Percentiles rank a stretch among this genome's conserved stretches.
Evolutionary conservation across 768 basidiomycete genomes (phyloP).

Genomic region (Lyophyllum atratum): DNA sequence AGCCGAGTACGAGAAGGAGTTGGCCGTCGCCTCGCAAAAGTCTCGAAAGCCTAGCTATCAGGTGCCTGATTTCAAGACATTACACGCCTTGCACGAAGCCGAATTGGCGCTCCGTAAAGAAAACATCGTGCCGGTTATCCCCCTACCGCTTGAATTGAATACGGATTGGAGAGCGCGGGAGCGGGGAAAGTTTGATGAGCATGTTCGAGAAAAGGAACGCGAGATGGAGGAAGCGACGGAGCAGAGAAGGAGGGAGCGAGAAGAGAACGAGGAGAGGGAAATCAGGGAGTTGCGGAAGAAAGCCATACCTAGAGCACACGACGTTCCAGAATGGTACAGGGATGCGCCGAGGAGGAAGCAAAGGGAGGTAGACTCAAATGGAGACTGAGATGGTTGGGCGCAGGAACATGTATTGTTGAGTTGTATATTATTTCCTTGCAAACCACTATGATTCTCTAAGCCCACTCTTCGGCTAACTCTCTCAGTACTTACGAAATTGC

Average conservation of each 20-base stretch:
- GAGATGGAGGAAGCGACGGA: slow-evolving; percentile 51
- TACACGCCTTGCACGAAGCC: slow-evolving; percentile 53
- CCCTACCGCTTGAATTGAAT: slow-evolving; percentile 45
- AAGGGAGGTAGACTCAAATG: slow-evolving; percentile 8
- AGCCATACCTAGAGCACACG: slow-evolving; percentile 68
- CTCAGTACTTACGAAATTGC: slow-evolving; percentile 1
- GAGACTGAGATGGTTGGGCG: slow-evolving; percentile 7
- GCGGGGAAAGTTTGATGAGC: slow-evolving; percentile 64
- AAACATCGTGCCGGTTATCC: slow-evolving; percentile 49
- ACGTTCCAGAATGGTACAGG: slow-evolving; percentile 78
- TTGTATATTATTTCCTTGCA: neutral
- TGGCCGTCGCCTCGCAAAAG: slow-evolving; percentile 17
- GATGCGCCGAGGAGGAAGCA: slow-evolving; percentile 60
- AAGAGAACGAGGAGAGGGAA: slow-evolving; percentile 60
- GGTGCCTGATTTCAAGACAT: slow-evolving; percentile 52
- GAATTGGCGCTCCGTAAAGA: slow-evolving; percentile 44
- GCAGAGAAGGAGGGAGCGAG: slow-evolving; percentile 45
- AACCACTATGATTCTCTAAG: neutral
- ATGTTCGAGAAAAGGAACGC: slow-evolving; percentile 55
- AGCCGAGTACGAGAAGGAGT: slow-evolving; percentile 34
- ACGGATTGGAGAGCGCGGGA: slow-evolving; percentile 63
- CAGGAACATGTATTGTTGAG: neutral
- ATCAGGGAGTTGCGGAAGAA: slow-evolving; percentile 61
- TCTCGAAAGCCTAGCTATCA: slow-evolving; percentile 19
- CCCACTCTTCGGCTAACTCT: neutral